Evolutionary conservation across 805 yeast species (phyloP), one percentile per base, ranked within the genome.

Genomic region (Starmerella kuoi): DNA sequence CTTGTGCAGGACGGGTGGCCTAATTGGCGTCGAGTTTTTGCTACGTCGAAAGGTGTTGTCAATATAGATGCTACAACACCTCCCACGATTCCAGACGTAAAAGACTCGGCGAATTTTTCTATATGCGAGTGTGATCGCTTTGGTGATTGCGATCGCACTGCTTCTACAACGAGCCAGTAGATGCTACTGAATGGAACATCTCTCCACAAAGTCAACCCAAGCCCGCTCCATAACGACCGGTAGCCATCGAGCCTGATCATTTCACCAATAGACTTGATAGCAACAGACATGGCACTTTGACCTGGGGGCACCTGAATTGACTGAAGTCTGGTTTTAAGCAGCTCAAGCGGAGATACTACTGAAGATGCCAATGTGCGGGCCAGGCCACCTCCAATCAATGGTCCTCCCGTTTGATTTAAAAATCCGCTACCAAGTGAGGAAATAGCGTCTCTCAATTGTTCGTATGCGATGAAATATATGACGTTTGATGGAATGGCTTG

Each of bases 41-140:
- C 97, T 8, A 91, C 98, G 59, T 91, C 98, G 55, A 91, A 91
- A 1, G 98, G 97, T 44, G 93, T 86, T 1, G 98, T 91, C 32
- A 72, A 64, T 2, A 88, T 52, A 0, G 97, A 95, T 0, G 96
- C 95, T 3, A 82, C 62, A 0, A 80, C 61, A 1, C 98, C 98
- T 3, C 94, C 76, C 0, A 80, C 48, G 0, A 88, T 80, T 0
- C 98, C 98, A 9, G 91, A 73, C 3, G 81, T 46, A 55, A 88
- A 87, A 3, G 66, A 56, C 40, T 63, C 60, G 3, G 43, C 32
- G 37, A 65, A 61, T 3, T 61, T 53, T 18, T 57, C 57, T 3
- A 37, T 3, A 22, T 47, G 40, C 14, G 50, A 31, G 8, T 30
- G 40, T 6, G 17, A 18, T 7, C 26, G 19, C 12, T 33, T 35